Evolutionary conservation across 2,329 filamentous ascomycete species (phyloP), one percentile per base, ranked within the genome.

Genomic region (Onygena corvina): DNA sequence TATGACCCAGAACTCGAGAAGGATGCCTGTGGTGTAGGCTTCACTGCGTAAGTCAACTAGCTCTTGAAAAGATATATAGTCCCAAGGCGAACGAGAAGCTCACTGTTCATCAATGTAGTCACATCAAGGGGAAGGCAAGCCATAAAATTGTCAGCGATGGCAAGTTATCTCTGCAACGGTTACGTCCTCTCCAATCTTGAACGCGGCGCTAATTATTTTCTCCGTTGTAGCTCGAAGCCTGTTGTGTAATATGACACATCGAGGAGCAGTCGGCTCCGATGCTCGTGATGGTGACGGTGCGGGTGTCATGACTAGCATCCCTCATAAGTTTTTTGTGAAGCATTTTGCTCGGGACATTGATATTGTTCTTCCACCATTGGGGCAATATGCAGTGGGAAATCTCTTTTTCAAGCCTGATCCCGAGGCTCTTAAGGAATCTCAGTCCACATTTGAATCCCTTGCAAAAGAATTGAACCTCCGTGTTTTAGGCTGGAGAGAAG

Each of bases 161-260:
- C 92, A 70, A 73, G 81, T 48, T 18, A n/a, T 18, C 3, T 12
- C 25, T 30, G 21, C 18, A 7, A n/a, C 1, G 9, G 14, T 36
- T 1, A 14, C 12, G 14, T 25, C 9, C 27, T 7, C 9, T 11
- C 1, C 11, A 27, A 18, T 8, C 21, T 35, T 9, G 20, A n/a
- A 8, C 0, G 14, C 35, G n/a, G 12, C 3, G 33, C 45, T 47
- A 20, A 50, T 47, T 47, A 16, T 7, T 46, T 3, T 12, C 21
- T 48, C 35, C 4, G 2, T 18, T 51, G 16, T 60, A 92, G 86
- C 89, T 58, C 84, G 86, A 58, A 94, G 89, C 70, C 76, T 98
- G 54, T 81, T 98, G 56, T 98, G 92, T 77, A 96, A 98, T 78
- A 98, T 98, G 92, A 96, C 92, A 76, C 92, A 98, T 76, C 84